Percentiles rank a stretch among this genome's conserved stretches.
These are phyloP conservation scores for Cutaneotrichosporon spelunceum DNA, from an alignment of 1,284 basidiomycete species.

Conservation along the genomic window DNA sequence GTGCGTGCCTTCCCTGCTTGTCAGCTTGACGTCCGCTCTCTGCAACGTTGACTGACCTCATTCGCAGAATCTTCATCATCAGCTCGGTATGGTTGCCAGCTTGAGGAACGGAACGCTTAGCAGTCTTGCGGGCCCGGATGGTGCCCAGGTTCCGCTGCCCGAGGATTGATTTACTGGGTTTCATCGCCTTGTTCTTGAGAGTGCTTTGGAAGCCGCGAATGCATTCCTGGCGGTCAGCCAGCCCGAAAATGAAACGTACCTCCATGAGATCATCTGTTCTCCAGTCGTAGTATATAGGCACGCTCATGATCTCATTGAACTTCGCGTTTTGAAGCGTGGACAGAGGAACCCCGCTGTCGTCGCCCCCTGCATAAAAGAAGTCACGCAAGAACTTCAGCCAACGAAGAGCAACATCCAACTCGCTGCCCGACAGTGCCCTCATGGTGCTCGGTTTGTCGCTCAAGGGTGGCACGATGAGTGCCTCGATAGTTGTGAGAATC, in stretches of 20 bases:
- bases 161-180: conserved; percentile 86
- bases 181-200: conserved; percentile 68
- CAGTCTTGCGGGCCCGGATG: conserved; percentile 88
- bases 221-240: conserved; percentile 61
- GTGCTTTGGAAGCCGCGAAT: conserved; percentile 74
- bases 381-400: conserved; percentile 96
- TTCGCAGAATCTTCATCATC: conserved; percentile 85
- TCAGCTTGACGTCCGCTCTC: not conserved
- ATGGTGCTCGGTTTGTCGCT: conserved; percentile 85
- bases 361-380: conserved; percentile 92
- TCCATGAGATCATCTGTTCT: conserved; percentile 90
- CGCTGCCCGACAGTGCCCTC: conserved; percentile 86
- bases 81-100: conserved; percentile 70
- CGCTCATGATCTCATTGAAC: conserved; percentile 85
- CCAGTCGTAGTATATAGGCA: conserved; percentile 92
- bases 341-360: conserved; percentile 76
- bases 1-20: conserved; percentile 66
- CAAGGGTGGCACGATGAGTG: conserved; percentile 84
- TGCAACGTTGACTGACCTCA: conserved; percentile 64
- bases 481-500: conserved; percentile 81
- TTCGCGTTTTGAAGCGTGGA: conserved; percentile 92
- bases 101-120: conserved; percentile 72
- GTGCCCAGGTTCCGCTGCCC: conserved; percentile 84
- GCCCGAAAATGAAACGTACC: conserved; percentile 33
- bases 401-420: conserved; percentile 96